Base-by-base conservation (phyloP, 805 yeast species). In the Torulaspora indica region DNA sequence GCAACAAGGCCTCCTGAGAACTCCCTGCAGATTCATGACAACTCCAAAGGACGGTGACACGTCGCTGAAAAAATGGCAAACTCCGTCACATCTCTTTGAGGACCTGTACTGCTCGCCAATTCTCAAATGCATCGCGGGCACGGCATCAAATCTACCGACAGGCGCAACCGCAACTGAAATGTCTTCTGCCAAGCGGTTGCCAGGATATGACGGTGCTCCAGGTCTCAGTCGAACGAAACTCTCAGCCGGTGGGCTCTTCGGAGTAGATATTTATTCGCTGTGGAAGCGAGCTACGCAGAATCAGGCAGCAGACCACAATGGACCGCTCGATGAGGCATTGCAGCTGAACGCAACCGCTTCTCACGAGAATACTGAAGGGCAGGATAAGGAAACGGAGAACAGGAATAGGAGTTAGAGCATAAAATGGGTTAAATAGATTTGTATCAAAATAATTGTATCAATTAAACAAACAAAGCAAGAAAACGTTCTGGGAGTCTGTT, bases 191-290 rank as follows among this genome's bases (percentile, higher is more conserved):
- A 47, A 48, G 35, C 48, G 43, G 18, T 18, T 38, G 24, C 40
- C 47, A n/a, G 47, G 46, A 2, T 51, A 49, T 9, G 48, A 39
- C 18, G 32, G 43, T 30, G 36, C 30, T 12, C 25, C 40, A 36
- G 46, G 45, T 24, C 31, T 41, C 1, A 47, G 48, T 2, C 49
- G 51, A 35, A 49, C 63, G 8, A 60, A 61, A 38, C 48, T 56
- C 15, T 52, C 64, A 7, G 52, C 61, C 5, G 54, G 58, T 37
- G 64, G 65, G 0, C 40, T 63, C 14, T 63, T 62, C 42, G 68
- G 68, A 30, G 68, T 63, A 12, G 68, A 63, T 43, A 62, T 63
- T 3, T 59, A 60, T 38, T 61, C 68, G 9, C 66, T 63, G 12
- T 62, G 64, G 65, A 55, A 61, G 47, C 51, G 67, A 28, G 67